These are phyloP conservation scores for Mucor indicus DNA, from an alignment of 371 early-diverging fungal genomes.

Conservation along the genomic window DNA sequence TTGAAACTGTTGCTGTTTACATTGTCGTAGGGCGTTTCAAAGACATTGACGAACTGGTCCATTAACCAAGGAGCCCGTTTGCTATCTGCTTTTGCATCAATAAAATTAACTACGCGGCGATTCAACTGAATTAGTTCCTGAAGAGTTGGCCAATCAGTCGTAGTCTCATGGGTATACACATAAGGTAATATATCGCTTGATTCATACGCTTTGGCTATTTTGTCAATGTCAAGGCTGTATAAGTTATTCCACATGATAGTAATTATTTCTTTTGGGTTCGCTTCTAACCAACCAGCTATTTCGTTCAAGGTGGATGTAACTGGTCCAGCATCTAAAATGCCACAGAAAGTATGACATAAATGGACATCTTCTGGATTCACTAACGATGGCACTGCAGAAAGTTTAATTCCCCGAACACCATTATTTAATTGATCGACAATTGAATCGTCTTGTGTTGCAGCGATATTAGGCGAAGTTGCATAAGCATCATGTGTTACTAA, in stretches of 20 bases:
- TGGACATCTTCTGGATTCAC: conserved; percentile 38
- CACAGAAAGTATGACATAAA: conserved; percentile 66
- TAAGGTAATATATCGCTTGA: conserved; percentile 50
- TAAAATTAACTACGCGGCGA: conserved; percentile 64
- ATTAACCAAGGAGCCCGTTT: conserved; percentile 62
- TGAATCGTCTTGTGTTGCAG: conserved; percentile 60
- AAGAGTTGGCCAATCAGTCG: conserved; percentile 65
- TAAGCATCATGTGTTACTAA: conserved; percentile 74
- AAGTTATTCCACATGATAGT: conserved; percentile 75
- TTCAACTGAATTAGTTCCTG: conserved; percentile 56
- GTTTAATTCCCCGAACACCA: conserved; percentile 71
- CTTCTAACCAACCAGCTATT: conserved; percentile 53
- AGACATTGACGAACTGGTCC: conserved; percentile 45
- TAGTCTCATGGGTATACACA: conserved; percentile 18
- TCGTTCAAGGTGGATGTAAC: conserved; percentile 41
- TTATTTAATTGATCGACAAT: conserved; percentile 62
- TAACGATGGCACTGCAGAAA: conserved; percentile 63
- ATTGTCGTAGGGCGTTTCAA: conserved; percentile 56
- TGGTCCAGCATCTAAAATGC: conserved; percentile 59
- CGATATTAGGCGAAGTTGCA: conserved; percentile 44
- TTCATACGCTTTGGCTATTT: conserved; percentile 45
- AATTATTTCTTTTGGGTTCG: conserved; percentile 62
- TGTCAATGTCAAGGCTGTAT: conserved; percentile 38
- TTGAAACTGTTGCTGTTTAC: conserved; percentile 23
- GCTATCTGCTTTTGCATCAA: conserved; percentile 50